Percentiles rank a stretch among this genome's conserved stretches.
These are phyloP conservation scores for Microdochium trichocladiopsis DNA, from an alignment of 2,329 filamentous ascomycete species.

Conservation along the genomic window DNA sequence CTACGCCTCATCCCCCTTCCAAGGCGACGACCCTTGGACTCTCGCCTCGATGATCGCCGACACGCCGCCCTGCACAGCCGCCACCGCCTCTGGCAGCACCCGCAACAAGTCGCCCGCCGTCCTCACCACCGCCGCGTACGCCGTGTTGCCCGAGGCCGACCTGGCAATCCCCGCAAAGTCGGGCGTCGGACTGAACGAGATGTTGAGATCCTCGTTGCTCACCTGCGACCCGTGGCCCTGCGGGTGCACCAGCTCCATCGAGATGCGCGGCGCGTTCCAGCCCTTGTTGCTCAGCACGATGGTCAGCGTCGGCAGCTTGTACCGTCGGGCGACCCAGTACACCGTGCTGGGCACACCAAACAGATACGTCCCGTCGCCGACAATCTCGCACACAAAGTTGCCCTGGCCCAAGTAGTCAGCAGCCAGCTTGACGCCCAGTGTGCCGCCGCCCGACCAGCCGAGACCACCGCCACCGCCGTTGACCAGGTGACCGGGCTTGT, in stretches of 20 bases:
- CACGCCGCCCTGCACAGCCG: not conserved
- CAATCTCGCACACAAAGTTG: constrained; percentile 43
- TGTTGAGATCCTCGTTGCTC: constrained; percentile 14
- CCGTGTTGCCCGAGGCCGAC: not conserved
- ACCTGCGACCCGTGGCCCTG: constrained; percentile 10
- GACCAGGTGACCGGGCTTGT: constrained; percentile 65
- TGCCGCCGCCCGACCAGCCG: constrained; percentile 72
- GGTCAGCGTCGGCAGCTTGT: constrained; percentile 38
- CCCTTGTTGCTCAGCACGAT: constrained; percentile 43
- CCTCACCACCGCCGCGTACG: not conserved
- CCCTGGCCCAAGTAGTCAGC: constrained; percentile 36
- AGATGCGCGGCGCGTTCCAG: constrained; percentile 17
- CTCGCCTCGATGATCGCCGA: not conserved
- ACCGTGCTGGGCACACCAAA: constrained; percentile 40
- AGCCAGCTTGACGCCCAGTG: constrained; percentile 71
- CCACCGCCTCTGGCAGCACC: not conserved
- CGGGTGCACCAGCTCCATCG: constrained; percentile 14
- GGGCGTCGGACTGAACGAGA: constrained; percentile 16
- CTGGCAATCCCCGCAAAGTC: constrained; percentile 6
- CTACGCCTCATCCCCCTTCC: not conserved
- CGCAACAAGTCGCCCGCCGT: not conserved
- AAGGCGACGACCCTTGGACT: not conserved
- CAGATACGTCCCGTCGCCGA: constrained; percentile 41
- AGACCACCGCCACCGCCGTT: constrained; percentile 77
- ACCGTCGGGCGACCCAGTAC: constrained; percentile 40